These are phyloP conservation scores for Venturia asperata DNA, from an alignment of 2,329 filamentous ascomycete genomes.

Conservation along the genomic window DNA sequence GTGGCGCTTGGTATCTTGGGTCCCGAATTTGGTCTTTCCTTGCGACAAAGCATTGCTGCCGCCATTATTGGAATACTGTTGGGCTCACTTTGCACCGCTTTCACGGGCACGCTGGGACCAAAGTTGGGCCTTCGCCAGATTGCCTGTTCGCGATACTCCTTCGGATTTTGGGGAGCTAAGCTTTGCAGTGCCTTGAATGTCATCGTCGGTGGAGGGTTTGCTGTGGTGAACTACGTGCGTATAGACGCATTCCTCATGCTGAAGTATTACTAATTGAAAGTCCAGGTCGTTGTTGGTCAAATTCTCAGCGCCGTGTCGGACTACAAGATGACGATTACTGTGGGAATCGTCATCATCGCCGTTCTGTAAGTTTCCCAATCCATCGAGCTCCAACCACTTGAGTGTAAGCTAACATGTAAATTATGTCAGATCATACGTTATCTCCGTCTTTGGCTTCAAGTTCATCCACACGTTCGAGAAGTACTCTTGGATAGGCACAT, in stretches of 20 bases:
- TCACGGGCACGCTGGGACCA: conserved; percentile 38
- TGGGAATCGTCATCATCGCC: conserved; percentile 40
- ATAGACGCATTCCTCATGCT: neutral
- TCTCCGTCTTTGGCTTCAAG: conserved; percentile 37
- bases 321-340: conserved; percentile 38
- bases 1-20: conserved; percentile 36
- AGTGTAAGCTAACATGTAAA: neutral
- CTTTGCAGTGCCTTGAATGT: conserved; percentile 42
- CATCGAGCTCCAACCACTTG: neutral
- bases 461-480: conserved; percentile 43
- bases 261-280: neutral
- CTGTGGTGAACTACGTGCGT: conserved; percentile 33
- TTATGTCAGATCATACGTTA: conserved; percentile 29
- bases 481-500: conserved; percentile 43
- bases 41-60: conserved; percentile 38
- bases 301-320: conserved; percentile 37
- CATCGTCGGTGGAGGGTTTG: conserved; percentile 40
- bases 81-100: conserved; percentile 37
- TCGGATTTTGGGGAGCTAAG: conserved; percentile 46
- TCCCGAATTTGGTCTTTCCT: conserved; percentile 41
- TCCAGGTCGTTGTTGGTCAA: conserved; percentile 34
- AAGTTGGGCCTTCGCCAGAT: conserved; percentile 40
- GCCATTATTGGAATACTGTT: conserved; percentile 37
- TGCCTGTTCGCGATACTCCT: conserved; percentile 40
- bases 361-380: conserved; percentile 9